These are phyloP conservation scores for Colletotrichum sp. DNA, from an alignment of 2,329 filamentous ascomycete species.

Conservation along the genomic window DNA sequence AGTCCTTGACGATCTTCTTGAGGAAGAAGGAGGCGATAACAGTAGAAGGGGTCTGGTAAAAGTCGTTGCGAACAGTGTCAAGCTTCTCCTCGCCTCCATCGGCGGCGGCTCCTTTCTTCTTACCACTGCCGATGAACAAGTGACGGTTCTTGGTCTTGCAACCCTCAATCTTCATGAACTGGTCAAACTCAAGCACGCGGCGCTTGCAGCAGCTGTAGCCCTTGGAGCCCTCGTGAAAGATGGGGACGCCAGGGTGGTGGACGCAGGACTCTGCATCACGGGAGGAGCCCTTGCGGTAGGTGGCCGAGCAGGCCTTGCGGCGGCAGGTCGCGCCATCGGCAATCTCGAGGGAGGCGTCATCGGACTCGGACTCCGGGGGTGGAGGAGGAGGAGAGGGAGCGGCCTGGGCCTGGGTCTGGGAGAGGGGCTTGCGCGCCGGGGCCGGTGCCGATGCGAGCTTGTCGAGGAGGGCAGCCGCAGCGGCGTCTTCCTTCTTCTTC, in stretches of 20 bases:
- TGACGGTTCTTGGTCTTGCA: constrained; percentile 84
- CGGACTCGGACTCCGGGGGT: constrained; percentile 81
- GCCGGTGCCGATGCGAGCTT: constrained; percentile 48
- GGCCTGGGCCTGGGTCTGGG: constrained; percentile 42
- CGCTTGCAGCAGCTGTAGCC: constrained; percentile 97
- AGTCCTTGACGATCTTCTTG: constrained; percentile 92
- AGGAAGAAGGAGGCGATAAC: constrained; percentile 94
- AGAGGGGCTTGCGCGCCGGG: constrained; percentile 41
- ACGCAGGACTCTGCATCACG: constrained; percentile 79
- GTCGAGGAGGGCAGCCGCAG: constrained; percentile 34
- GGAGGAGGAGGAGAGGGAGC: constrained; percentile 61
- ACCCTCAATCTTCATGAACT: constrained; percentile 95
- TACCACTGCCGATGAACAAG: constrained; percentile 81
- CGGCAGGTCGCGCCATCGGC: constrained; percentile 78
- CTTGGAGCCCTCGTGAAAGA: constrained; percentile 98
- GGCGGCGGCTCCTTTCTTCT: constrained; percentile 61
- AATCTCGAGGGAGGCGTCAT: constrained; percentile 78
- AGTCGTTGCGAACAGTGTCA: constrained; percentile 83
- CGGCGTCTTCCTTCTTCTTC: constrained; percentile 50
- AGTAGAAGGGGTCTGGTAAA: constrained; percentile 86
- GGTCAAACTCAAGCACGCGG: constrained; percentile 93
- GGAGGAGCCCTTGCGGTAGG: constrained; percentile 64
- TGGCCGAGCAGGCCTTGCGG: constrained; percentile 73
- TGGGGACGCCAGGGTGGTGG: constrained; percentile 86
- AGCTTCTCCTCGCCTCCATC: constrained; percentile 73